phyloP scores from a whole-genome alignment of 805 yeast genomes.

The Wickerhamomyces canadensis region DNA sequence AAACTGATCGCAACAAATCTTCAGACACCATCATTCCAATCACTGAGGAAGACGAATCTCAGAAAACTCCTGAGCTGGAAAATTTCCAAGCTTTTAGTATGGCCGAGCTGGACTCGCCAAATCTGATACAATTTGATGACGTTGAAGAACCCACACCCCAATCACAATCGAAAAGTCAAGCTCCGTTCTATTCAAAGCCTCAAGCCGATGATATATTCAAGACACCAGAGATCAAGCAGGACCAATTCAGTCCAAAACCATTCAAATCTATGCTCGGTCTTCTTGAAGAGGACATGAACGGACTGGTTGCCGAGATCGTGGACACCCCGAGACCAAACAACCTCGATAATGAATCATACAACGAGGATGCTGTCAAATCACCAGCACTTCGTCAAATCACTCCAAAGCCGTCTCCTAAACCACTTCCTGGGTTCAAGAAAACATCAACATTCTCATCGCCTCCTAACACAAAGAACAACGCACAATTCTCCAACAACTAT shows the following conservation, averaged over 20 bases:
- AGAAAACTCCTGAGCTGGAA: background rate
- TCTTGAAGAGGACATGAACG: slow-evolving; percentile 4
- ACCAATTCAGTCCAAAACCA: slow-evolving; percentile 11
- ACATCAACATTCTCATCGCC: background rate
- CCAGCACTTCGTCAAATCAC: background rate
- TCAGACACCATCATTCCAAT: slow-evolving; percentile 9
- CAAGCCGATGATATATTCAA: slow-evolving; percentile 17
- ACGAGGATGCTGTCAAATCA: background rate
- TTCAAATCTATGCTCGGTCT: slow-evolving; percentile 14
- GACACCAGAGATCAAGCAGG: slow-evolving; percentile 21
- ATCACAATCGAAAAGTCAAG: slow-evolving; percentile 27
- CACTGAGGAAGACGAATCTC: slow-evolving; percentile 3
- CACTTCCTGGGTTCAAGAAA: too few relatives aligned
- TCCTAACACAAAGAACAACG: too few relatives aligned
- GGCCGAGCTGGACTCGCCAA: slow-evolving; percentile 25
- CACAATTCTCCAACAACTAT: too few relatives aligned
- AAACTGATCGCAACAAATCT: slow-evolving; percentile 6
- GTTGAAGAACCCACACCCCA: slow-evolving; percentile 8
- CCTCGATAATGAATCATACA: background rate
- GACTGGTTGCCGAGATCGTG: slow-evolving; percentile 7
- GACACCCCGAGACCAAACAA: slow-evolving; percentile 6
- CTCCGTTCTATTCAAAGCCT: background rate
- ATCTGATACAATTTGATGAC: slow-evolving; percentile 32
- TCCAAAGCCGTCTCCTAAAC: too few relatives aligned
- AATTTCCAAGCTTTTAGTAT: background rate